Percentiles rank a stretch among this genome's conserved stretches.
phyloP scores from a whole-genome alignment of 2,329 filamentous ascomycete species.

The Claviceps spartinae region DNA sequence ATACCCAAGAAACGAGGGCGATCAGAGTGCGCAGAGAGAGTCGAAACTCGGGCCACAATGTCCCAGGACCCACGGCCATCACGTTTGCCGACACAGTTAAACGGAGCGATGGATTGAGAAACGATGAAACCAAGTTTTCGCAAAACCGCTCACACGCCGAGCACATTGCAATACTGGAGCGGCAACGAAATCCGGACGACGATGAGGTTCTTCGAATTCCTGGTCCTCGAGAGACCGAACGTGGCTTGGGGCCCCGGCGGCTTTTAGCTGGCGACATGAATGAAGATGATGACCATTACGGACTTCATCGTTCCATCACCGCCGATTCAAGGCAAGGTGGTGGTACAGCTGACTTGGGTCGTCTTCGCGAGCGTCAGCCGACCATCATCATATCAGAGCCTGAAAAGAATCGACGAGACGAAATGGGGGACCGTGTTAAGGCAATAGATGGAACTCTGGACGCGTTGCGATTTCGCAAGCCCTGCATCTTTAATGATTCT shows the following conservation, averaged over 20 bases:
- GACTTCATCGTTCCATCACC: conserved; percentile 12
- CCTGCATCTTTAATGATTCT: conserved; percentile 23
- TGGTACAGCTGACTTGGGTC: conserved; percentile 10
- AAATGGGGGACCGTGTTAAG: conserved; percentile 28
- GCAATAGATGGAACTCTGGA: conserved; percentile 26
- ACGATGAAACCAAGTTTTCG: conserved; percentile 31
- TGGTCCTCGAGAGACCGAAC: conserved; percentile 79
- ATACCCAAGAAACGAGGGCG: not conserved
- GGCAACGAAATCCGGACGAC: conserved; percentile 64
- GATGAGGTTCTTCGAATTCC: conserved; percentile 74
- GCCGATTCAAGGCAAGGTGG: conserved; percentile 15
- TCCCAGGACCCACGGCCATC: conserved; percentile 28
- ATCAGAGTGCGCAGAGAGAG: not conserved
- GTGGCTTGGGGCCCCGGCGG: conserved; percentile 55
- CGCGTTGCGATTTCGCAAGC: conserved; percentile 30
- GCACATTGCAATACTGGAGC: conserved; percentile 78
- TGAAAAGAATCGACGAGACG: conserved; percentile 23
- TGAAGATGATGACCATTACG: conserved; percentile 20
- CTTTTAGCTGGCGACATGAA: conserved; percentile 28
- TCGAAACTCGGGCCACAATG: not conserved
- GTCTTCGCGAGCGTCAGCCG: conserved; percentile 27
- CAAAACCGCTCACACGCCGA: conserved; percentile 51
- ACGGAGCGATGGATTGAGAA: conserved; percentile 40
- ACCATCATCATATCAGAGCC: conserved; percentile 59
- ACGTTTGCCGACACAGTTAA: conserved; percentile 57